These are phyloP conservation scores for Quercus engelmannii DNA, from an alignment of 306 rosid genomes.

Conservation along the genomic window DNA sequence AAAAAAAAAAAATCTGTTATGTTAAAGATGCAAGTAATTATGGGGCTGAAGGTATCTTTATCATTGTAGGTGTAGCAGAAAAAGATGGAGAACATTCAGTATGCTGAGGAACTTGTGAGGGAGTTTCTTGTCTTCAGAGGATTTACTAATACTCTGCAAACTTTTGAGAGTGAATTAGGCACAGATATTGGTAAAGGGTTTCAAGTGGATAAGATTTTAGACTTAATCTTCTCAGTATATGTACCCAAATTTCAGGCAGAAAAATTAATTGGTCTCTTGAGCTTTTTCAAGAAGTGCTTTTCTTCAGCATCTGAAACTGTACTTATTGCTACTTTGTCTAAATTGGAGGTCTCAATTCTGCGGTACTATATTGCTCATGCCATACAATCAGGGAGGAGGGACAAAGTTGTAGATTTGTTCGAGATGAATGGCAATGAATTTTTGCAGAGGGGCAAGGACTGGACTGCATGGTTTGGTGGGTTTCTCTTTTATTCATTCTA, in stretches of 20 bases:
- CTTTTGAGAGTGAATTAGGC: conserved; percentile 68
- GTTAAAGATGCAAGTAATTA: not conserved
- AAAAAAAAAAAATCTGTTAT: not conserved
- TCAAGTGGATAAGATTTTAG: conserved; percentile 76
- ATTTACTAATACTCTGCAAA: conserved; percentile 74
- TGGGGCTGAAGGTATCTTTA: not conserved
- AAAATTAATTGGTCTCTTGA: conserved; percentile 53
- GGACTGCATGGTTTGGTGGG: conserved; percentile 97
- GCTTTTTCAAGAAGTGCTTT: conserved; percentile 78
- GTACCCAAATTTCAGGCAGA: conserved; percentile 72
- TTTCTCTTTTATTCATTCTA: conserved; percentile 8
- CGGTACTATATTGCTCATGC: conserved; percentile 71
- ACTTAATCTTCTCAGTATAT: conserved; percentile 73
- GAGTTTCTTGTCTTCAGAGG: conserved; percentile 93
- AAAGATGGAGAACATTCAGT: conserved; percentile 79
- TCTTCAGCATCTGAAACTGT: conserved; percentile 56
- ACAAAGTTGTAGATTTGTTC: conserved; percentile 68
- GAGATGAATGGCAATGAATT: conserved; percentile 59
- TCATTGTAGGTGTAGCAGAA: conserved; percentile 11
- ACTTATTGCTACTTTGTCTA: conserved; percentile 44
- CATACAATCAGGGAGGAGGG: conserved; percentile 50
- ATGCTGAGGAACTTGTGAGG: conserved; percentile 88
- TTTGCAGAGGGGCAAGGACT: conserved; percentile 60
- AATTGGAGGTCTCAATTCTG: conserved; percentile 68
- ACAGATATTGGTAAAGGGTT: conserved; percentile 74